These are phyloP conservation scores for Bacidia gigantensis DNA, from an alignment of 495 filamentous ascomycete species.

Conservation along the genomic window DNA sequence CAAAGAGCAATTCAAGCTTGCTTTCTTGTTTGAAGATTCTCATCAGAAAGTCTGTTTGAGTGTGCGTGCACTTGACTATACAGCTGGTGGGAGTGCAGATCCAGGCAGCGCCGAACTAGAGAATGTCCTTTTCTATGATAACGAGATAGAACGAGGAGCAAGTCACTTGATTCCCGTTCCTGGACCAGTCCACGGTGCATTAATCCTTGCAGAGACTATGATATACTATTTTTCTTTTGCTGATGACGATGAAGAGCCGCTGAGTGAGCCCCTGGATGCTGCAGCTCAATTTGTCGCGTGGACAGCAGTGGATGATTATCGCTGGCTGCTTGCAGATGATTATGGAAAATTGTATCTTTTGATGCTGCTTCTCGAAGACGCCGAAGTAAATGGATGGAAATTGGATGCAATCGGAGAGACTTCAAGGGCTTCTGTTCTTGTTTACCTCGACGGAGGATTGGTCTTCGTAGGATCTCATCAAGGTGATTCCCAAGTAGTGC, in stretches of 20 bases:
- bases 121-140: conserved; percentile 33
- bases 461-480: conserved; percentile 86
- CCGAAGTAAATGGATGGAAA: conserved; percentile 53
- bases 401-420: conserved; percentile 54
- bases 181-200: conserved; percentile 49
- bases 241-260: conserved; percentile 48
- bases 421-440: conserved; percentile 57
- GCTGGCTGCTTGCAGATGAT: conserved; percentile 81
- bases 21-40: conserved; percentile 68
- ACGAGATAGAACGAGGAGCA: conserved; percentile 58
- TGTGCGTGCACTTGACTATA: conserved; percentile 41
- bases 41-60: conserved; percentile 48
- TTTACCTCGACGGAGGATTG: conserved; percentile 61
- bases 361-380: conserved; percentile 52
- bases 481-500: conserved; percentile 77
- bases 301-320: conserved; percentile 64
- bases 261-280: conserved; percentile 46
- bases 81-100: conserved; percentile 30
- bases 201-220: conserved; percentile 74
- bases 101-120: conserved; percentile 38
- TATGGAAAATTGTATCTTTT: conserved; percentile 72
- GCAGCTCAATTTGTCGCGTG: conserved; percentile 77
- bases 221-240: conserved; percentile 74
- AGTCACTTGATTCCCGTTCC: conserved; percentile 76
- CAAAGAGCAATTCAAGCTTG: conserved; percentile 57